Evolutionary conservation across 768 basidiomycete genomes (phyloP).

Genomic region (Gyrodon lividus): DNA sequence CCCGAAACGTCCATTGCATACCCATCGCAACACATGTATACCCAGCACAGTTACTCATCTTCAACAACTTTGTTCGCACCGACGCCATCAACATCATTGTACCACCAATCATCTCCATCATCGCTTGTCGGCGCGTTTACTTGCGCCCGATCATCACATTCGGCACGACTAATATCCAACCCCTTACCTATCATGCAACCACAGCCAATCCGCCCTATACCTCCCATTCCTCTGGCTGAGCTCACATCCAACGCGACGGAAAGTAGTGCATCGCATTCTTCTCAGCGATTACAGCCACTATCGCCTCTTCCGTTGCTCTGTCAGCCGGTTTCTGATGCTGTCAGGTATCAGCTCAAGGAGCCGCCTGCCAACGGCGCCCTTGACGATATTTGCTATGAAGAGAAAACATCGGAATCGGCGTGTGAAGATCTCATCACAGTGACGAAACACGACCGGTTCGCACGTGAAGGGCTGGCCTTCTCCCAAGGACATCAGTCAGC

Average conservation of each 20-base stretch:
- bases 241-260: constrained; percentile 25
- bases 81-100: constrained; percentile 13
- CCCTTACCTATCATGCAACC: constrained; percentile 32
- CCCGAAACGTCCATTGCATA: constrained; percentile 12
- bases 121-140: constrained; percentile 31
- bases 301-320: constrained; percentile 34
- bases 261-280: neutral
- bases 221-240: constrained; percentile 32
- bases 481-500: constrained; percentile 13
- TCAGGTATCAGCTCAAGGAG: constrained; percentile 30
- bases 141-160: constrained; percentile 10
- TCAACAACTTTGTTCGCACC: constrained; percentile 21
- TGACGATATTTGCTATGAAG: constrained; percentile 9
- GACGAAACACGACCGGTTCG: constrained; percentile 14
- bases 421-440: constrained; percentile 12
- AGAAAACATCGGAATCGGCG: constrained; percentile 10
- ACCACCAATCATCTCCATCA: constrained; percentile 22
- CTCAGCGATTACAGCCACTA: constrained; percentile 10
- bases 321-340: constrained; percentile 32
- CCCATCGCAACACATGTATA: constrained; percentile 21
- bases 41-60: constrained; percentile 22
- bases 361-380: neutral
- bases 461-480: constrained; percentile 15
- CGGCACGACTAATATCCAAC: constrained; percentile 13
- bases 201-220: constrained; percentile 35